Base-by-base conservation (phyloP, 805 yeast species). In the Yarrowia sp. region DNA sequence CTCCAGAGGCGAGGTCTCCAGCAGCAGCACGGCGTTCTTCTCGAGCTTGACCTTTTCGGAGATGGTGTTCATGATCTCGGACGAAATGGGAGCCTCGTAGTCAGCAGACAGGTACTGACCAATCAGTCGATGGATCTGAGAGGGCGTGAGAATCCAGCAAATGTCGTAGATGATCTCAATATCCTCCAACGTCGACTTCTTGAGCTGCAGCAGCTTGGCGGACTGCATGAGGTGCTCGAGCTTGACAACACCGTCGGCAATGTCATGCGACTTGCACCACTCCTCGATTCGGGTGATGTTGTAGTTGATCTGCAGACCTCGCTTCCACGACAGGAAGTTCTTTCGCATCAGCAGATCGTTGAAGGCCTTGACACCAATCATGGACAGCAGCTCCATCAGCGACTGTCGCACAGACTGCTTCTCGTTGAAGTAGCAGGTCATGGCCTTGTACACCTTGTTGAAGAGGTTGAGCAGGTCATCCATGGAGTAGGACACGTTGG, bases 271-370 rank as follows among this genome's bases (percentile, higher is more conserved):
- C 81, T 92, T 94, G 80, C 98, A 94, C 99, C 99, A 95, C 81
- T 95, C 99, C 79, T 92, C 98, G 74, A 95, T 84, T 75, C 98
- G 86, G 3, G 99, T 95, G 68, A 93, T 96, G 78, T 95, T 95
- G 81, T 95, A 95, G 78, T 92, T 95, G 80, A 95, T 87, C 80
- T 95, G 99, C 73, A 95, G 84, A 59, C 98, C 98, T 77, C 99
- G 89, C 82, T 94, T 95, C 99, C 99, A 95, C 11, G 97, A 89
- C 76, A 94, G 82, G 81, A 94, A 96, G 80, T 88, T 89, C 79
- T 97, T 87, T 82, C 97, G 88, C 97, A 93, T 90, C 63, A 96
- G 87, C 80, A 95, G 82, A 77, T 95, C 98, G 77, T 95, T 95
- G 84, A 95, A 95, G 80, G 98, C 92, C 72, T 87, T 86, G 16